phyloP scores from a whole-genome alignment of 768 basidiomycete species.

The Chalciporus pseudorubinellus region DNA sequence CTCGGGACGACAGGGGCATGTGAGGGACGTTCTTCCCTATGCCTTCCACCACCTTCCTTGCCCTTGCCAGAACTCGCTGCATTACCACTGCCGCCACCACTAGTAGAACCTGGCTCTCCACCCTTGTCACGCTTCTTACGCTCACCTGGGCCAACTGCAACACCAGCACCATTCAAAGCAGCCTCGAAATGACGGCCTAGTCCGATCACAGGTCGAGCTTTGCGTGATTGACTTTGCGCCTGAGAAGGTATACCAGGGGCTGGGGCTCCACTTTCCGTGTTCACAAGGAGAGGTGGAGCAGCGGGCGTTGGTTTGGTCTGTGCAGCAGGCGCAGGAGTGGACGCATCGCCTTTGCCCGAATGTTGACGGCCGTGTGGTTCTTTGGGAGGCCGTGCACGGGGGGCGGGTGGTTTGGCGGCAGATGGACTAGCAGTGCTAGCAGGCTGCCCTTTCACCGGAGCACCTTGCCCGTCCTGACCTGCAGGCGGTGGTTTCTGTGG shows the following conservation, averaged over 20 bases:
- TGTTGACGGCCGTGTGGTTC: constrained; percentile 19
- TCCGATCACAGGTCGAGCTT: constrained; percentile 58
- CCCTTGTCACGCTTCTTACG: constrained; percentile 37
- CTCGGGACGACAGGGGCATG: constrained; percentile 9
- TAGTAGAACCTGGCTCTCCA: constrained; percentile 15
- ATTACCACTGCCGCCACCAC: no score
- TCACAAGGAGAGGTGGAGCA: background rate
- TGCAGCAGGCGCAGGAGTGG: background rate
- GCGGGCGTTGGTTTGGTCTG: background rate
- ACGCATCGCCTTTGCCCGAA: constrained; percentile 5
- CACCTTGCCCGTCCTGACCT: constrained; percentile 3
- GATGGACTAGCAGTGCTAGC: constrained; percentile 11
- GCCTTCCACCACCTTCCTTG: constrained; percentile 18
- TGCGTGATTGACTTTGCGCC: constrained; percentile 38
- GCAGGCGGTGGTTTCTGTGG: constrained; percentile 23
- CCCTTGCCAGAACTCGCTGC: background rate
- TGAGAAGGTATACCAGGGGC: constrained; percentile 18
- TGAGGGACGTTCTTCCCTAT: constrained; percentile 9
- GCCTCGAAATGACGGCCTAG: constrained; percentile 70
- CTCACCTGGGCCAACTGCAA: constrained; percentile 32
- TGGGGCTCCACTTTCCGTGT: constrained; percentile 1
- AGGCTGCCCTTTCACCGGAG: constrained; percentile 3
- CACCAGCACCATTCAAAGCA: constrained; percentile 64
- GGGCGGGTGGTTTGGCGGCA: constrained; percentile 9
- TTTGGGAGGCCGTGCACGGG: constrained; percentile 18